Base-by-base conservation (phyloP, 352 stramenopile species). In the Phytophthora fragariae region DNA sequence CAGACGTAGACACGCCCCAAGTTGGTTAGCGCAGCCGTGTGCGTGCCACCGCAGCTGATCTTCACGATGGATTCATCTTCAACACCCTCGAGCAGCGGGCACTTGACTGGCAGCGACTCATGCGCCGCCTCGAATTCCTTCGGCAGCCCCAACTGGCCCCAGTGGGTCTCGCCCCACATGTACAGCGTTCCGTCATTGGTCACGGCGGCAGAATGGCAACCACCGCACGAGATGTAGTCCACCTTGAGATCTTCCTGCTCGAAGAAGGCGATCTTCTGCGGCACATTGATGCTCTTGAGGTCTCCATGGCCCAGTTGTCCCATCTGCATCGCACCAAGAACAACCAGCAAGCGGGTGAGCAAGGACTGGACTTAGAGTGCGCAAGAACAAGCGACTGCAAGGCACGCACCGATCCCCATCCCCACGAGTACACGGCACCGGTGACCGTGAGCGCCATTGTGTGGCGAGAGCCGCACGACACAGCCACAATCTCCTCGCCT, bases 141-240 rank as follows among this genome's bases (percentile, higher is more conserved):
- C 1, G 85, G 77, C 24, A 96, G 60, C 9, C 89, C 89, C 24
- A 96, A 75, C 35, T 96, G 89, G 2, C 89, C 87, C 89, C 89
- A 96, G 64, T 94, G 89, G 9, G 87, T 79, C 68, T 96, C 89
- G 2, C 89, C 89, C 89, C 89, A 96, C 86, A 86, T 94, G 81
- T 92, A 96, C 63, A 94, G 52, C 19, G 81, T 77, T 11, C 89
- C 89, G 41, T 92, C 78, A 24, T 77, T 81, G 15, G 89, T 84
- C 57, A 96, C 86, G 5, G 89, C 89, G 15, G 84, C 89, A 27
- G 89, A 94, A 74, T 96, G 89, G 73, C 89, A 96, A 5, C 89
- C 89, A 50, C 89, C 89, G 58, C 84, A 93, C 29, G 89, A 96
- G 41, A 96, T 89, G 58, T 93, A 91, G 63, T 86, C 76, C n/a